phyloP scores from a whole-genome alignment of 495 filamentous ascomycete genomes.

The Trichocladium uniseriatum region DNA sequence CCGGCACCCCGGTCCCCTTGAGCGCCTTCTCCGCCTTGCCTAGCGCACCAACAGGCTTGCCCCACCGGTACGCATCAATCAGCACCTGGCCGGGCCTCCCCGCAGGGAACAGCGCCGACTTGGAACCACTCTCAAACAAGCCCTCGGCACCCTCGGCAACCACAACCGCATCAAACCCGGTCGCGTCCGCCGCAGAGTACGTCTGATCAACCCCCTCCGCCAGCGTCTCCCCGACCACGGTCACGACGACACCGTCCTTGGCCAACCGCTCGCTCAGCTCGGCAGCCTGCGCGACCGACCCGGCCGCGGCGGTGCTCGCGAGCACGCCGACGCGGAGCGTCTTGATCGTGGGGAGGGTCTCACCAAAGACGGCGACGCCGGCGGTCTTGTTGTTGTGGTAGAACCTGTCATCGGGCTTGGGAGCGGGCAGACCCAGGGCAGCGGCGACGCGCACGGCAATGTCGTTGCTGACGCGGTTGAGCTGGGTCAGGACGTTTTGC shows the following conservation, averaged over 20 bases:
- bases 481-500: conserved; percentile 55
- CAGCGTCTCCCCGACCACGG: conserved; percentile 56
- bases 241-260: conserved; percentile 42
- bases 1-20: conserved; percentile 26
- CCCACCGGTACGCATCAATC: conserved; percentile 56
- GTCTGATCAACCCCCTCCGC: conserved; percentile 52
- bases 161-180: conserved; percentile 62
- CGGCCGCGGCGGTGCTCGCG: conserved; percentile 31
- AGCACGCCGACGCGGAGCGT: conserved; percentile 62
- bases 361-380: conserved; percentile 51
- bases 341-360: conserved; percentile 49
- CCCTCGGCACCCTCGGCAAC: conserved; percentile 48
- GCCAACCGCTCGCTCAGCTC: conserved; percentile 39
- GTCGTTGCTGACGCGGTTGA: conserved; percentile 64
- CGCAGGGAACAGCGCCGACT: conserved; percentile 50
- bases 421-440: conserved; percentile 50
- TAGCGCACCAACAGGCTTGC: conserved; percentile 60
- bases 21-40: conserved; percentile 39
- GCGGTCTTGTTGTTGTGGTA: conserved; percentile 64
- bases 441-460: conserved; percentile 56
- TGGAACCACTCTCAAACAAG: conserved; percentile 38
- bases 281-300: conserved; percentile 39
- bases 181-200: conserved; percentile 61
- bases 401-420: conserved; percentile 50
- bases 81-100: conserved; percentile 58